phyloP scores from a whole-genome alignment of 305 asterid genomes.

The Salvia sclarea region DNA sequence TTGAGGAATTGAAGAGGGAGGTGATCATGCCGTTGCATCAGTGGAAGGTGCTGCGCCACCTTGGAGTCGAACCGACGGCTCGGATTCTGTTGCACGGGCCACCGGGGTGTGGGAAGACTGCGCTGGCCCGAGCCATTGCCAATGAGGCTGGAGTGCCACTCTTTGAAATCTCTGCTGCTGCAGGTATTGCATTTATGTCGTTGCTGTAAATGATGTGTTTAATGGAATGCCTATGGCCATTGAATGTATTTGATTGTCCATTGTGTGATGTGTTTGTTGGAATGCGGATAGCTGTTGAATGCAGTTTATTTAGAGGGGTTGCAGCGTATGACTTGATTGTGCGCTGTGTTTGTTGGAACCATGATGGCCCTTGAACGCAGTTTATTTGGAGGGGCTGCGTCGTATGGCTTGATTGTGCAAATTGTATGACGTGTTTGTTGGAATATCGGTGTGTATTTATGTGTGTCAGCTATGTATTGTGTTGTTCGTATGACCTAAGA shows the following conservation, averaged over 20 bases:
- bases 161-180: conserved; percentile 77
- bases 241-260: no score
- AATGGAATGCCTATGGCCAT: no score
- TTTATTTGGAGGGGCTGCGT: no score
- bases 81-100: no score
- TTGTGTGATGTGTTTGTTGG: no score
- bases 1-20: not conserved
- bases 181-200: conserved; percentile 60
- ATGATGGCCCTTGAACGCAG: no score
- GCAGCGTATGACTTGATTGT: no score
- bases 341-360: no score
- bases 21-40: not conserved
- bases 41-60: not conserved
- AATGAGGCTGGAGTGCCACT: conserved; percentile 82
- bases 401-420: not conserved
- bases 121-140: conserved; percentile 88
- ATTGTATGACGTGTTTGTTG: not conserved
- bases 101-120: no score
- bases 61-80: conserved; percentile 41
- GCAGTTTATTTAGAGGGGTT: no score
- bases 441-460: not conserved
- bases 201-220: no score
- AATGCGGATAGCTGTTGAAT: no score
- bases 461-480: not conserved
- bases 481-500: not conserved